Percentiles rank a stretch among this genome's conserved stretches.
Conservation (phyloP, 768 basidiomycete species). For the Leccinum boreale region DNA sequence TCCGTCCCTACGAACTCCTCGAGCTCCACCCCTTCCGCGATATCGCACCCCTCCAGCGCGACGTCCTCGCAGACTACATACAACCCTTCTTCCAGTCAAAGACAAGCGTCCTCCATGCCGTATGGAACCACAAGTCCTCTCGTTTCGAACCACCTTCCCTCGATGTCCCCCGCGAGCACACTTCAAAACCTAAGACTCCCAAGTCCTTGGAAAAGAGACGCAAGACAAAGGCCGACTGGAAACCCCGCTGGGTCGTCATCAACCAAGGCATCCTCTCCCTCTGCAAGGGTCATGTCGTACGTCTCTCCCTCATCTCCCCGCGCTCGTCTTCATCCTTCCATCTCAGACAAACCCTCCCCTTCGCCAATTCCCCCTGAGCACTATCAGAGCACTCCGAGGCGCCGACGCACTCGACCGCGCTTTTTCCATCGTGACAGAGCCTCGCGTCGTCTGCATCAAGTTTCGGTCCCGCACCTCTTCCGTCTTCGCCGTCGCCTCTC, state of each 20-base stretch:
- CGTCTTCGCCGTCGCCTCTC: constrained; percentile 9
- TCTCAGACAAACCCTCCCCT: constrained; percentile 38
- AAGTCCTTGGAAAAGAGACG: constrained; percentile 22
- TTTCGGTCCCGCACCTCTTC: constrained; percentile 22
- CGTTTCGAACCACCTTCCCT: constrained; percentile 26
- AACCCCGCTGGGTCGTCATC: constrained; percentile 60
- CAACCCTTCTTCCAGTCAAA: constrained; percentile 59
- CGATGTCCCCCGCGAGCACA: constrained; percentile 1
- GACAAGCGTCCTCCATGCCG: constrained; percentile 49
- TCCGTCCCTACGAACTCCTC: constrained; percentile 62
- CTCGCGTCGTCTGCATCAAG: constrained; percentile 41
- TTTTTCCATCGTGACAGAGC: constrained; percentile 19
- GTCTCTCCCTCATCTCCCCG: constrained; percentile 15
- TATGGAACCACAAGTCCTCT: constrained; percentile 30
- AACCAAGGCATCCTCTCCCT: constrained; percentile 53
- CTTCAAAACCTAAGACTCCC: constrained; percentile 9
- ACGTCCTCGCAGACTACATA: constrained; percentile 41
- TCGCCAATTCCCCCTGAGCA: constrained; percentile 38
- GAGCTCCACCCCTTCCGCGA: constrained; percentile 55
- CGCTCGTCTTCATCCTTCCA: constrained; percentile 1
- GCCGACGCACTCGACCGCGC: constrained; percentile 39
- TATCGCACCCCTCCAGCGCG: constrained; percentile 43
- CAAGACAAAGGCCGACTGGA: constrained; percentile 55
- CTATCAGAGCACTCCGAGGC: constrained; percentile 43
- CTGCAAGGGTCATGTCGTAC: constrained; percentile 51